Conservation (phyloP, 1,284 basidiomycete genomes). For the Inonotus obliquus region DNA sequence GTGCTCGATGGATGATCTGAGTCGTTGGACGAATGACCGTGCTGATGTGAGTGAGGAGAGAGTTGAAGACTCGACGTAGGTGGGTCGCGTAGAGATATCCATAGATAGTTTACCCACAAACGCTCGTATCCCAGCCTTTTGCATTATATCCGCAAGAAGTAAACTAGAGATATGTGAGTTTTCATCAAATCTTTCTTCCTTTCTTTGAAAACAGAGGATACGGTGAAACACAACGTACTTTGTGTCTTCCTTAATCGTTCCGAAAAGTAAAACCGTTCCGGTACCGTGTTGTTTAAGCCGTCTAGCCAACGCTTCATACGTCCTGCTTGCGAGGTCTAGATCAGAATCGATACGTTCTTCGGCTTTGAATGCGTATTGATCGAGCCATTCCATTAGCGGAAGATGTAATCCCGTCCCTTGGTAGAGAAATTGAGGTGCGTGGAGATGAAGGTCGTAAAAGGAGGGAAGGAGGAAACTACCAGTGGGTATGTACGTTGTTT, state of each 20-base stretch:
- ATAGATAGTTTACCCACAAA: constrained; percentile 84
- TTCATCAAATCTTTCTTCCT: background rate
- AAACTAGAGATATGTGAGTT: constrained; percentile 43
- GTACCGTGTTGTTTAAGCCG: constrained; percentile 70
- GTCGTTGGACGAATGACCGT: constrained; percentile 46
- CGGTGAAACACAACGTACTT: constrained; percentile 47
- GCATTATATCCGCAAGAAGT: constrained; percentile 70
- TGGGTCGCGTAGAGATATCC: constrained; percentile 70
- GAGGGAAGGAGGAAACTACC: constrained; percentile 71
- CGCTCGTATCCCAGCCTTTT: constrained; percentile 64
- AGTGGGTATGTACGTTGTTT: constrained; percentile 26
- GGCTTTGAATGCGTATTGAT: constrained; percentile 72
- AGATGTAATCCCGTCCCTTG: constrained; percentile 81
- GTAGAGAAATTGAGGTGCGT: constrained; percentile 84
- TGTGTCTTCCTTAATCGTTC: constrained; percentile 73
- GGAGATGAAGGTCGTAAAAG: constrained; percentile 79
- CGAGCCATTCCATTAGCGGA: constrained; percentile 80
- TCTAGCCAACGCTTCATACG: constrained; percentile 61
- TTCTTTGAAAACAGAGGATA: background rate
- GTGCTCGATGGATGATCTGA: constrained; percentile 37
- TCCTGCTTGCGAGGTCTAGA: constrained; percentile 50
- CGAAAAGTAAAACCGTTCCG: constrained; percentile 71
- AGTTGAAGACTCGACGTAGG: constrained; percentile 63
- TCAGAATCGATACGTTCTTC: constrained; percentile 71
- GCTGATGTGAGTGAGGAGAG: constrained; percentile 47